phyloP scores from a whole-genome alignment of 352 stramenopile species.

The Globisporangium ultimum region DNA sequence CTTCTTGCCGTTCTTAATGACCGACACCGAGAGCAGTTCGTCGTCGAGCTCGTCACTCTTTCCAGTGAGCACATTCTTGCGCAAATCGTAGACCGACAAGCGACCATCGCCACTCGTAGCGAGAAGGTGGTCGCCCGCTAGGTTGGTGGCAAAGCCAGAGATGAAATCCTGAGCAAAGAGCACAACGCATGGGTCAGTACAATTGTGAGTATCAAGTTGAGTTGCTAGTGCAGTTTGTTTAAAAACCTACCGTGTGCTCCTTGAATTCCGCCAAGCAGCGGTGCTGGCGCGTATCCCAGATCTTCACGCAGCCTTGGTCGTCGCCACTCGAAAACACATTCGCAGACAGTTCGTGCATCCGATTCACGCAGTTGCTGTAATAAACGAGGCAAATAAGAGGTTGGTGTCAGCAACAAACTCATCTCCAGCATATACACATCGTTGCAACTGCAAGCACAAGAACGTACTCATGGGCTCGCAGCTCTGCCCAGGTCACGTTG shows the following conservation, averaged over 20 bases:
- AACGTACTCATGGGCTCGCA: slow-evolving; percentile 67
- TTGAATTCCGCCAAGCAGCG: slow-evolving; percentile 89
- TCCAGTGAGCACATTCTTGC: slow-evolving; percentile 71
- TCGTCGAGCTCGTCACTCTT: slow-evolving; percentile 87
- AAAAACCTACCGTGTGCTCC: slow-evolving; percentile 73
- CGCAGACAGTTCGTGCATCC: slow-evolving; percentile 61
- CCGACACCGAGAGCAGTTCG: slow-evolving; percentile 64
- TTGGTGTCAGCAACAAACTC: not conserved
- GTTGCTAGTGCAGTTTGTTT: not conserved
- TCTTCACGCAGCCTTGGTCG: slow-evolving; percentile 82
- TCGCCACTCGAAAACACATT: slow-evolving; percentile 78
- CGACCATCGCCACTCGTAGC: slow-evolving; percentile 90
- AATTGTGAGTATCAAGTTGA: not conserved
- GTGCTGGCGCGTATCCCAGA: slow-evolving; percentile 85
- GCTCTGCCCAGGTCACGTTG: slow-evolving; percentile 74
- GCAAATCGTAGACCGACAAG: slow-evolving; percentile 90
- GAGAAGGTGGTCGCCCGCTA: slow-evolving; percentile 81
- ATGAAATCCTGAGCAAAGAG: slow-evolving; percentile 85
- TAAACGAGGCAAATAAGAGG: slow-evolving; percentile 1
- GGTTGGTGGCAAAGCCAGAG: slow-evolving; percentile 87
- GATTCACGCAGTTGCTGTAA: slow-evolving; percentile 63
- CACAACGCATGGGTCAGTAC: not conserved
- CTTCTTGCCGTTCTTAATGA: slow-evolving; percentile 91
- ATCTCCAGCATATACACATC: not conserved
- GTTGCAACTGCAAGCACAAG: not conserved